A percentile compares a stretch with the other conserved stretches of the same genome.
These are phyloP conservation scores for Neonectria ditissima DNA, from an alignment of 2,329 filamentous ascomycete species.

Conservation along the genomic window DNA sequence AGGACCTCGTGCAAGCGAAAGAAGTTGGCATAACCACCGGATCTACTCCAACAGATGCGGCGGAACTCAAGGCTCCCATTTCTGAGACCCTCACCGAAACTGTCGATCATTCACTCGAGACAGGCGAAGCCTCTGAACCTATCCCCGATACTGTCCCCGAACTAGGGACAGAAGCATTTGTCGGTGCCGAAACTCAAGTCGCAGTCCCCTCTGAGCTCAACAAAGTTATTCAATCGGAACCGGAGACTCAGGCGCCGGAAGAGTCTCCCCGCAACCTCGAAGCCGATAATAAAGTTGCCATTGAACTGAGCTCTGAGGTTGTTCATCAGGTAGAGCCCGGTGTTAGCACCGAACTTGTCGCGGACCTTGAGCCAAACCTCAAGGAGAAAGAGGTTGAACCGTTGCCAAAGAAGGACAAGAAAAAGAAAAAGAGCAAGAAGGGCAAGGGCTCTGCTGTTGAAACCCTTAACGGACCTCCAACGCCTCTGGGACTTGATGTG, in stretches of 20 bases:
- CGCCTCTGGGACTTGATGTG: conserved; percentile 25
- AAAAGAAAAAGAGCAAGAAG: conserved; percentile 34
- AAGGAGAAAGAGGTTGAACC: conserved; percentile 20
- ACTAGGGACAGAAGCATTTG: not conserved
- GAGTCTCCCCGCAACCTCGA: not conserved
- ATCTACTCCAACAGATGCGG: not conserved
- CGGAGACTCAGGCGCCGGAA: not conserved
- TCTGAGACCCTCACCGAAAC: not conserved
- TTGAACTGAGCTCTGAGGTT: not conserved
- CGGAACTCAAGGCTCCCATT: not conserved
- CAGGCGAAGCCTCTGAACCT: not conserved
- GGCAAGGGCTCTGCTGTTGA: conserved; percentile 10
- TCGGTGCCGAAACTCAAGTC: not conserved
- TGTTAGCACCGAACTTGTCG: not conserved
- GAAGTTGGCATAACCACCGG: not conserved
- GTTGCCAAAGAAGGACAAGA: conserved; percentile 47
- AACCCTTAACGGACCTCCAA: conserved; percentile 17
- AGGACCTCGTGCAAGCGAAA: not conserved
- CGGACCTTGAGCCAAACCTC: conserved; percentile 13
- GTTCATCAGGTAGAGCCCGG: not conserved
- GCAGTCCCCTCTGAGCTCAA: not conserved
- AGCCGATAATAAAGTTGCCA: not conserved
- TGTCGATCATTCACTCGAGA: not conserved
- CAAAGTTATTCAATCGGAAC: not conserved
- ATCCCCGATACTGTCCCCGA: not conserved